Evolutionary conservation across 257 asterid species (phyloP), one percentile per base, ranked within the genome.

Genomic region (Fraxinus quadrangulata): DNA sequence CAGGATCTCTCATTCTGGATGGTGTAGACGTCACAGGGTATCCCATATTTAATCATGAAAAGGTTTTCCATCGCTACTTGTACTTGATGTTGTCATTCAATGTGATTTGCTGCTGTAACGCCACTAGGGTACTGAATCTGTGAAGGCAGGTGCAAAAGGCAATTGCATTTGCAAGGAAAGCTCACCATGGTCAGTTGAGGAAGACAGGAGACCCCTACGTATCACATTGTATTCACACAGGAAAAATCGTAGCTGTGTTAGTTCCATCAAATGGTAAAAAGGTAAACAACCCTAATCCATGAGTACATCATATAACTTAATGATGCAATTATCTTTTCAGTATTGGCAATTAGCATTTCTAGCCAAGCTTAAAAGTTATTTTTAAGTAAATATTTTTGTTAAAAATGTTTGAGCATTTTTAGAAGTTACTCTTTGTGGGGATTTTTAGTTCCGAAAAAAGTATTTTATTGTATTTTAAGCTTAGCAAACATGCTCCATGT

Each of bases 61-160:
- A 93, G 99, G 99, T 94, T 88, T 88, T 79, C 84, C 86, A 82
- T 86, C 90, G 81, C 84, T 77, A 76, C 88, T 83, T 79, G 90
- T 69, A 79, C 73, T 45, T 83, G 71, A 78, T 81, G 21, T 31
- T 76, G 26, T 84, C 78, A 78, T 74, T 45, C 75, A 67, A 66
- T 47, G 51, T 59, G 47, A 70, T 79, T n/a, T 76, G 74, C 77
- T 83, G 72, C 79, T 26, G 51, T 78, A 69, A 73, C 74, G 82
- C 76, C 63, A 63, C 88, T 87, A 77, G 90, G 86, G 83, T 77
- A 81, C 88, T 88, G 73, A 79, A 80, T 82, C 73, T 88, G 86
- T 88, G 90, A 91, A 94, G 98, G 96, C 98, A 94, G 99, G 99
- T 94, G 94, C 97, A 86, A 72, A 94, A 90, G 89, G 99, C 99